A percentile compares a stretch with the other conserved stretches of the same genome.
These are phyloP conservation scores for Echeveria elegans DNA, from an alignment of 164 flowering plant genomes.

Conservation along the genomic window DNA sequence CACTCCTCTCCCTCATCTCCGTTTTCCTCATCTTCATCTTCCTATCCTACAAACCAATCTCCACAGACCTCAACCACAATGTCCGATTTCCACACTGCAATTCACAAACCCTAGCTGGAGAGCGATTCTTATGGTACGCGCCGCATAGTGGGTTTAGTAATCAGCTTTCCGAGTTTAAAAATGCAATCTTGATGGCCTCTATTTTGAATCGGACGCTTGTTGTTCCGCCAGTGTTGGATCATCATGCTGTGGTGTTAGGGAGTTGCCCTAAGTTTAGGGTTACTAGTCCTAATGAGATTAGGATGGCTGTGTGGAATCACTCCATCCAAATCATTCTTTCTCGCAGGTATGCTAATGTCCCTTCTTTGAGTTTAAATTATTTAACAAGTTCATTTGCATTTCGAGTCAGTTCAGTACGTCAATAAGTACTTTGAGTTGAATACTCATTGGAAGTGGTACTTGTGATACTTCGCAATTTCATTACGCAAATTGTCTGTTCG, in stretches of 20 bases:
- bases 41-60: conserved; percentile 10
- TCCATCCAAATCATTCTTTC: conserved; percentile 39
- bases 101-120: conserved; percentile 17
- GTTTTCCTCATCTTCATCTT: conserved; percentile 23
- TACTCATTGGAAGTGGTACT: no score
- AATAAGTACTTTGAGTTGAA: no score
- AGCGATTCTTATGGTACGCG: conserved; percentile 63
- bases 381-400: no score
- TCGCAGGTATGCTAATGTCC: conserved; percentile 38
- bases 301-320: conserved; percentile 70
- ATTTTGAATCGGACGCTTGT: conserved; percentile 75
- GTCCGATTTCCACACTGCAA: conserved; percentile 15
- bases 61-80: conserved; percentile 12
- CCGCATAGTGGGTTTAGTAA: conserved; percentile 99
- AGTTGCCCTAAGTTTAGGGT: conserved; percentile 97
- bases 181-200: conserved; percentile 62
- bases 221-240: conserved; percentile 86
- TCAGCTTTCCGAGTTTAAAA: conserved; percentile 83
- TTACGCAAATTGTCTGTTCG: no score
- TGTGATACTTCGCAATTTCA: no score
- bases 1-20: conserved; percentile 16
- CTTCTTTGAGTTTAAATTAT: no score
- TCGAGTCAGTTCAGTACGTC: no score
- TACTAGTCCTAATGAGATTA: conserved; percentile 38
- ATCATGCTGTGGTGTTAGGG: conserved; percentile 88